Conservation (phyloP, 176 grass and related monocot species). For the Puya raimondii region DNA sequence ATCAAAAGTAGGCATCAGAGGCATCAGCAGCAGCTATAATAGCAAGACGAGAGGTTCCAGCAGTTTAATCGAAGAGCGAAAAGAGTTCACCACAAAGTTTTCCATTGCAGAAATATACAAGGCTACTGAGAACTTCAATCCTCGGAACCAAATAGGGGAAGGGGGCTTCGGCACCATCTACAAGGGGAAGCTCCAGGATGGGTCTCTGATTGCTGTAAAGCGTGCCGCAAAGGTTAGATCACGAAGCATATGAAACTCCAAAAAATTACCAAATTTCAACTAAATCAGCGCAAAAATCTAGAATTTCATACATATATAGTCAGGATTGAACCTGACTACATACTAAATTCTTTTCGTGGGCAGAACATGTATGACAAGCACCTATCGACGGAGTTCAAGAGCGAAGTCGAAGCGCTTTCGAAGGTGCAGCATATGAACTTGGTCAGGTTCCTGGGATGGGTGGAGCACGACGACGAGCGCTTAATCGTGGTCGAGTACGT, state of each 20-base stretch:
- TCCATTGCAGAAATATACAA: constrained; percentile 51
- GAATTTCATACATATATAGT: too few relatives aligned
- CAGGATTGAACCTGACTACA: constrained; percentile 1
- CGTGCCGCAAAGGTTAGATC: constrained; percentile 65
- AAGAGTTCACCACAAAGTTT: constrained; percentile 21
- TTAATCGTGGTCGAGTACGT: constrained; percentile 71
- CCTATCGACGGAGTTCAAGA: constrained; percentile 58
- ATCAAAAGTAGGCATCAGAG: constrained; percentile 53
- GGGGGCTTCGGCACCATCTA: constrained; percentile 79
- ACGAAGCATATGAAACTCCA: constrained; percentile 1
- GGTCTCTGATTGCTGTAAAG: constrained; percentile 73
- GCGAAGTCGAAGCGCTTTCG: constrained; percentile 67
- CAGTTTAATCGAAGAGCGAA: constrained; percentile 28
- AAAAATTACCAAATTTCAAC: not conserved
- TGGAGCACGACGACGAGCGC: constrained; percentile 57
- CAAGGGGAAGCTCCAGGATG: constrained; percentile 73
- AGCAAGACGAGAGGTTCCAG: constrained; percentile 22
- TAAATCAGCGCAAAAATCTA: too few relatives aligned
- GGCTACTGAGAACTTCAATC: constrained; percentile 74
- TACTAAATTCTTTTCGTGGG: constrained; percentile 21
- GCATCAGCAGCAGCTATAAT: constrained; percentile 39
- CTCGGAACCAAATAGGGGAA: constrained; percentile 69
- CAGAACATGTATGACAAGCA: constrained; percentile 58
- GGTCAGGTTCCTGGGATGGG: constrained; percentile 66
- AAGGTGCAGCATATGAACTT: constrained; percentile 78